phyloP scores from a whole-genome alignment of 257 asterid species.

The Marsdenia floribunda region DNA sequence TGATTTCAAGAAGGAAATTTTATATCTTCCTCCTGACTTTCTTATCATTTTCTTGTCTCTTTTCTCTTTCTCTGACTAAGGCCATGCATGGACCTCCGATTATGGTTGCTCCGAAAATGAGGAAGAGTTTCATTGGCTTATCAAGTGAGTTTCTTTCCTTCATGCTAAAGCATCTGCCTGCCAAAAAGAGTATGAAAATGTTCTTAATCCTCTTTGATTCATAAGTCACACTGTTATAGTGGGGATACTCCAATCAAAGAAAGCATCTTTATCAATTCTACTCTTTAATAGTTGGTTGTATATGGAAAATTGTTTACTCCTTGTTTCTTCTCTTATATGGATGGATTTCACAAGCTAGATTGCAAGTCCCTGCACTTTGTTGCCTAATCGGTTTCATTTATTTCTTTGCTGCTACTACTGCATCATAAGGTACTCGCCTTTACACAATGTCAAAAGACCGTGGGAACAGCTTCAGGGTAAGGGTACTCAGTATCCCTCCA shows the following conservation, averaged over 20 bases:
- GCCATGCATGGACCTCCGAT: conserved; percentile 99
- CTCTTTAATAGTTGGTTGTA: too few relatives aligned
- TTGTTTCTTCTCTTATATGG: too few relatives aligned
- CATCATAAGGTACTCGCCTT: conserved; percentile 73
- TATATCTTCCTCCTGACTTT: neutral
- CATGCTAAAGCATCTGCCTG: neutral
- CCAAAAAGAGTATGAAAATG: neutral
- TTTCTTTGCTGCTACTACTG: conserved; percentile 2
- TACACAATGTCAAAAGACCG: conserved; percentile 89
- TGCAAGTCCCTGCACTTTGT: neutral
- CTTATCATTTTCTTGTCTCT: neutral
- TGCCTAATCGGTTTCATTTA: neutral
- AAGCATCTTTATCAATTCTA: neutral
- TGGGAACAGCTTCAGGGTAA: conserved; percentile 58
- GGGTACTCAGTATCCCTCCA: conserved; percentile 66
- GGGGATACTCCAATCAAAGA: too few relatives aligned
- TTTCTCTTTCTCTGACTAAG: conserved; percentile 25
- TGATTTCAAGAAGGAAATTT: conserved; percentile 3
- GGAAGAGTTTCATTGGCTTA: conserved; percentile 87
- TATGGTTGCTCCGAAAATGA: conserved; percentile 92
- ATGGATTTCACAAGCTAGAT: too few relatives aligned
- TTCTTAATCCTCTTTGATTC: too few relatives aligned
- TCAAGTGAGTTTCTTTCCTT: conserved; percentile 49
- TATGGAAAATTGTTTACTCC: too few relatives aligned
- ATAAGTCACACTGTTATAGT: too few relatives aligned